Evolutionary conservation across 352 stramenopile species (phyloP), one percentile per base, ranked within the genome.

Genomic region (Phytophthora tentaculata): DNA sequence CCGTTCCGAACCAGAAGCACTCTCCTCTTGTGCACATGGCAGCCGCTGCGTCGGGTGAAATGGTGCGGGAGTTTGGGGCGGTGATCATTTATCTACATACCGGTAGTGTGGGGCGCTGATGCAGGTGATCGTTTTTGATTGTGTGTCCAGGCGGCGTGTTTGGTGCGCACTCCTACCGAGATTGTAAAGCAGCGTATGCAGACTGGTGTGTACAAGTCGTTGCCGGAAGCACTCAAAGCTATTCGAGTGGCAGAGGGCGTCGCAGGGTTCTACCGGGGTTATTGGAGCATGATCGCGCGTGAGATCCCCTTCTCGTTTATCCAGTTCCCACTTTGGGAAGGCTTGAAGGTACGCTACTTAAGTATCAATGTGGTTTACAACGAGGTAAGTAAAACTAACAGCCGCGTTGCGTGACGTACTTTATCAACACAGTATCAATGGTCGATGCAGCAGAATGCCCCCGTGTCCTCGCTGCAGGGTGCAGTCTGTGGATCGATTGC

Each of bases 261-360:
- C 22, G 70, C 80, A 19, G 97, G 97, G 13, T 96, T 99, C 64
- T 99, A 99, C 83, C 86, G 92, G 44, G 98, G 97, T 53, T 99
- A 99, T 82, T 96, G 92, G 64, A 98, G 97, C 55, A 99, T 98
- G 68, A 89, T 99, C n/a, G 89, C 98, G 61, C 88, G 98, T 62
- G 98, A 99, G 71, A 98, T 99, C 60, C 98, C 98, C 5, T 99
- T 99, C 79, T 98, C 96, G 23, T 98, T 99, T 52, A 99, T 99
- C 73, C 97, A 99, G 87, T 99, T 99, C 77, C 97, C 97, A n/a
- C 76, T 99, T 3, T 99, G 98, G 87, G 98, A 99, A 87, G 77
- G 83, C 32, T 81, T 99, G 23, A 99, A 99, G 89, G 81, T 95
- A 44, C 54, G 57, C 45, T 23, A 43, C 23, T 50, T 10, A 3